A percentile compares a stretch with the other conserved stretches of the same genome.
Evolutionary conservation across 1,284 basidiomycete genomes (phyloP).

Genomic region (Phellinidium pouzarii): DNA sequence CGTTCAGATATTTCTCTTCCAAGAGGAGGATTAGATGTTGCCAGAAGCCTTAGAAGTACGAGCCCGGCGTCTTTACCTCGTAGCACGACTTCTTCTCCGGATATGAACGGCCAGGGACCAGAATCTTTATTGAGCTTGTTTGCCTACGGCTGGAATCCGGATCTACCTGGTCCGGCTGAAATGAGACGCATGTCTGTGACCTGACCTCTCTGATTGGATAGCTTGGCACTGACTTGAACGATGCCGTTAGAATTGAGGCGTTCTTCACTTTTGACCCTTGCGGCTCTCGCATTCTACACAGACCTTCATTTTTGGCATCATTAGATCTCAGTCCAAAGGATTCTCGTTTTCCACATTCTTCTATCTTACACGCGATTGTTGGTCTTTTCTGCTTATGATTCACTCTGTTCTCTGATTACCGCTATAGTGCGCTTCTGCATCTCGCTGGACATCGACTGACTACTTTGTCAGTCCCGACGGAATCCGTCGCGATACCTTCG

Average conservation of each 20-base stretch:
- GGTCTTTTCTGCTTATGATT: slow-evolving; percentile 17
- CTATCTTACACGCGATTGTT: slow-evolving; percentile 77
- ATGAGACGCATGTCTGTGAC: slow-evolving; percentile 64
- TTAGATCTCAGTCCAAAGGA: slow-evolving; percentile 71
- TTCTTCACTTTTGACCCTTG: slow-evolving; percentile 82
- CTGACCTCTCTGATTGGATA: neutral
- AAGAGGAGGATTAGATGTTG: slow-evolving; percentile 16
- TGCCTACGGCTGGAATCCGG: slow-evolving; percentile 74
- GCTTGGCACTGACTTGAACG: slow-evolving; percentile 13
- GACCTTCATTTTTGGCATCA: slow-evolving; percentile 69
- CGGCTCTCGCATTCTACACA: slow-evolving; percentile 70
- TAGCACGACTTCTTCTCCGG: slow-evolving; percentile 22
- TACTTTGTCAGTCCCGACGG: slow-evolving; percentile 63
- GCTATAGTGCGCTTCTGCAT: slow-evolving; percentile 71
- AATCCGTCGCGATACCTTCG: slow-evolving; percentile 67
- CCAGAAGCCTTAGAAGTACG: slow-evolving; percentile 23
- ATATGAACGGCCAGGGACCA: slow-evolving; percentile 28
- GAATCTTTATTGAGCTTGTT: slow-evolving; percentile 58
- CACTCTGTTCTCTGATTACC: slow-evolving; percentile 12
- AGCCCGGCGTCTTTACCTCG: slow-evolving; percentile 46
- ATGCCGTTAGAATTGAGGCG: slow-evolving; percentile 55
- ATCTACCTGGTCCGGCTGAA: slow-evolving; percentile 64
- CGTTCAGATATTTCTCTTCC: slow-evolving; percentile 18
- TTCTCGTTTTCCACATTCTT: slow-evolving; percentile 72
- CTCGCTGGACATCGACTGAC: slow-evolving; percentile 70